Base-by-base conservation (phyloP, 495 filamentous ascomycete species). In the Penicillium lividum region DNA sequence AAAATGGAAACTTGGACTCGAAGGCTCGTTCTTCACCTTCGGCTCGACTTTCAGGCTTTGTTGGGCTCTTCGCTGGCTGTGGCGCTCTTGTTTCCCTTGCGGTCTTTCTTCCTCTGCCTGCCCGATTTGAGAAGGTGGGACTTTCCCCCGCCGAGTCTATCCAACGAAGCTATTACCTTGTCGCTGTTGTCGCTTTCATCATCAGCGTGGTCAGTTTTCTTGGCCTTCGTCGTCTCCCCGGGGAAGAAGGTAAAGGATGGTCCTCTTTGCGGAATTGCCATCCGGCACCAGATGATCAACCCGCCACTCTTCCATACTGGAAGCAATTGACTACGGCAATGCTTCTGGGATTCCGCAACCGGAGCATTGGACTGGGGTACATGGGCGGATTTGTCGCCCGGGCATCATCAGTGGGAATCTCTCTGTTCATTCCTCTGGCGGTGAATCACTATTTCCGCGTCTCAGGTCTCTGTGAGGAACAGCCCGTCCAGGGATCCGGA, bases 361-460 rank as follows among this genome's bases (percentile, higher is more conserved):
- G 81, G 27, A 82, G 86, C 50, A 93, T 99, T 65, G 86, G 86
- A 40, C 80, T 98, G 0, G 91, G 89, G 16, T 99, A 98, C 64
- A 74, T 97, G 0, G 94, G 93, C 55, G 93, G 93, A 15, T 97
- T 99, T 61, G 93, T 98, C 1, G 94, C 95, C 5, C 86, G 94
- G 51, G 91, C 94, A 10, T 96, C 91, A n/a, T 96, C 92, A 0
- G 93, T 99, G 43, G 93, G 88, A 10, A 96, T 98, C 53, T 93
- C 91, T 1, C 79, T 97, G 8, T 99, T 97, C 75, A 87, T 99
- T 50, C 95, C 94, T 5, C 80, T 99, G 5, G 93, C 86, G 59
- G 84, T 96, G 57, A 97, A 99, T 65, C 80, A 87, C 40, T 97
- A 91, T 70, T 98, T 93, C 71, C 87, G 91, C 47, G 73, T 69